These are phyloP conservation scores for Trichosporon sp. DNA, from an alignment of 1,284 basidiomycete species.

Conservation along the genomic window DNA sequence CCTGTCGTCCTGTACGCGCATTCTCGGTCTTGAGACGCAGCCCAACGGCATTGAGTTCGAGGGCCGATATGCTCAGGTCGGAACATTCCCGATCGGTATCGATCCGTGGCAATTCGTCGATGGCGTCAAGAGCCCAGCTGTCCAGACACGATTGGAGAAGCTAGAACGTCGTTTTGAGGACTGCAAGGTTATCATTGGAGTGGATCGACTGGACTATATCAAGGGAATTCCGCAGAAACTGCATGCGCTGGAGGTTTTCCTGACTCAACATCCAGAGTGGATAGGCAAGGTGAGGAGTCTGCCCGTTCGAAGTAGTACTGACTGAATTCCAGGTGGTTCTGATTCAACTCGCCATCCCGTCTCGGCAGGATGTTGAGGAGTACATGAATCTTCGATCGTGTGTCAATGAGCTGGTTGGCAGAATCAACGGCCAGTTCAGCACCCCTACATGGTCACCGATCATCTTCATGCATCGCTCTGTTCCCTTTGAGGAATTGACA, in stretches of 20 bases:
- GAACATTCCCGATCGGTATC: conserved; percentile 98
- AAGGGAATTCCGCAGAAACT: conserved; percentile 98
- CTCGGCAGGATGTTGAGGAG: conserved; percentile 96
- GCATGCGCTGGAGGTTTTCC: conserved; percentile 92
- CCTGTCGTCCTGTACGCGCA: conserved; percentile 94
- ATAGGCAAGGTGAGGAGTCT: conserved; percentile 75
- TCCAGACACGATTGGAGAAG: conserved; percentile 70
- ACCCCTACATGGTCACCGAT: conserved; percentile 99
- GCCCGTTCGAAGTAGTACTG: neutral
- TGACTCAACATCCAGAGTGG: conserved; percentile 97
- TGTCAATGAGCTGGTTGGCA: conserved; percentile 94
- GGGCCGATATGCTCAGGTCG: conserved; percentile 90
- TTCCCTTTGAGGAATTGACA: conserved; percentile 90
- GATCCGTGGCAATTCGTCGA: conserved; percentile 88
- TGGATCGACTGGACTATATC: conserved; percentile 97
- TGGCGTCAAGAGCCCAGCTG: conserved; percentile 71
- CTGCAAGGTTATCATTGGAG: conserved; percentile 96
- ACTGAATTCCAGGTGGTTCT: conserved; percentile 69
- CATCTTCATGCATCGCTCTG: conserved; percentile 94
- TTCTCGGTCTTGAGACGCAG: conserved; percentile 92
- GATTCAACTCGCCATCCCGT: conserved; percentile 94
- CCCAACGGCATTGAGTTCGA: conserved; percentile 97
- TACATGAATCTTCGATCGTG: conserved; percentile 95
- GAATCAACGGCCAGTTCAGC: conserved; percentile 96
- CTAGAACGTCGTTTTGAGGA: conserved; percentile 86